Evolutionary conservation across 2,329 filamentous ascomycete species (phyloP), one percentile per base, ranked within the genome.

Genomic region (Nemania abortiva): DNA sequence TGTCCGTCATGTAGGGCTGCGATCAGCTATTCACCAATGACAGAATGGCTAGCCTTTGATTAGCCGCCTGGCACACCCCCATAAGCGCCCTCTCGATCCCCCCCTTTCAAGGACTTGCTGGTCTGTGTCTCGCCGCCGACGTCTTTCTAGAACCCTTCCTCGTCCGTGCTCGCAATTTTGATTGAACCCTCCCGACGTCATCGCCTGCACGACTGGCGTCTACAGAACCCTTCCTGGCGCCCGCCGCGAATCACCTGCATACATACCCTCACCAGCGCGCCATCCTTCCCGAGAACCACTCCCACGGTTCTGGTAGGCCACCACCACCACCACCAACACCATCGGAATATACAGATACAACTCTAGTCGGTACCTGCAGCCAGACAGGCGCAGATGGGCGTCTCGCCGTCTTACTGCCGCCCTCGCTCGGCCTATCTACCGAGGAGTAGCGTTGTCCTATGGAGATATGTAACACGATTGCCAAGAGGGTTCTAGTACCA

Each of bases 81-180:
- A 63, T 74, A 76, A 75, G 74, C 75, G 74, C 75, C 72, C 69
- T 65, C 54, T 55, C 67, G 68, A 70, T 61, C 31, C 62, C 52
- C 68, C 18, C 54, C 49, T 39, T 31, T 24, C 22, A 39, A 67
- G 42, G 34, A 45, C 52, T 24, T 27, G 20, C 27, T n/a, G 52
- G 13, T 9, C 3, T 62, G 64, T 74, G 68, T 61, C 64, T 72
- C 68, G 63, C 61, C 61, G 65, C 64, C 55, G 61, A 70, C 63
- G 45, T 68, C 56, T 59, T 77, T 75, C 74, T 73, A 75, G 74
- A 77, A 75, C 52, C 50, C 60, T 72, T 75, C 72, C 63, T 68
- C 70, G 47, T 66, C 63, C 65, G 69, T 63, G 59, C 64, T 65
- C 55, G 50, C 47, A 50, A 50, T 27, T 27, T 27, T 27, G 24